phyloP scores from a whole-genome alignment of 148 eudicot species.

The Persicaria maculosa region DNA sequence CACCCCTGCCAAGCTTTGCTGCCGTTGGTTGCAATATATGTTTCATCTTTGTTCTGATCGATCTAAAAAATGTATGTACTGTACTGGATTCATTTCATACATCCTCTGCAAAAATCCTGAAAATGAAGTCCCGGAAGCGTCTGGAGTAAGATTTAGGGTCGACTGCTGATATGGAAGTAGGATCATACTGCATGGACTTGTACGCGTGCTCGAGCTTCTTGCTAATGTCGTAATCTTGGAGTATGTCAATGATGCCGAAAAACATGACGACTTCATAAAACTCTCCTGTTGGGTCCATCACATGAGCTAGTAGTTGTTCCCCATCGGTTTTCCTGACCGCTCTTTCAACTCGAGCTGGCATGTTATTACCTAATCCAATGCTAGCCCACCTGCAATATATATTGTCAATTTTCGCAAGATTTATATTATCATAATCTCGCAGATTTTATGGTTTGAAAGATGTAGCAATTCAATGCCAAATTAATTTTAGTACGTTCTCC shows the following conservation, averaged over 20 bases:
- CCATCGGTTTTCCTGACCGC: slow-evolving; percentile 5
- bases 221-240: slow-evolving; percentile 15
- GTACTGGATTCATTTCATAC: neutral
- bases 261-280: slow-evolving; percentile 39
- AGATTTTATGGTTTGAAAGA: neutral
- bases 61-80: neutral
- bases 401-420: neutral
- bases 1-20: no score
- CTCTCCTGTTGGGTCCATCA: slow-evolving; percentile 35
- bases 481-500: neutral
- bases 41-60: no score
- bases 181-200: slow-evolving; percentile 17
- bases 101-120: slow-evolving; percentile 9
- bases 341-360: slow-evolving; percentile 14
- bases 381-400: slow-evolving; percentile 11
- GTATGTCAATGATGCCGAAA: slow-evolving; percentile 11
- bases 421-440: neutral
- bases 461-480: neutral
- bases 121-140: slow-evolving; percentile 4
- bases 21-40: no score
- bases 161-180: neutral
- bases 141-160: neutral
- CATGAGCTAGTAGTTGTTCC: slow-evolving; percentile 1
- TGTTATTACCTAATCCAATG: slow-evolving; percentile 10
- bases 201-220: slow-evolving; percentile 14